Percentiles rank a stretch among this genome's conserved stretches.
These are phyloP conservation scores for Coniella vitis DNA, from an alignment of 2,329 filamentous ascomycete species.

Conservation along the genomic window DNA sequence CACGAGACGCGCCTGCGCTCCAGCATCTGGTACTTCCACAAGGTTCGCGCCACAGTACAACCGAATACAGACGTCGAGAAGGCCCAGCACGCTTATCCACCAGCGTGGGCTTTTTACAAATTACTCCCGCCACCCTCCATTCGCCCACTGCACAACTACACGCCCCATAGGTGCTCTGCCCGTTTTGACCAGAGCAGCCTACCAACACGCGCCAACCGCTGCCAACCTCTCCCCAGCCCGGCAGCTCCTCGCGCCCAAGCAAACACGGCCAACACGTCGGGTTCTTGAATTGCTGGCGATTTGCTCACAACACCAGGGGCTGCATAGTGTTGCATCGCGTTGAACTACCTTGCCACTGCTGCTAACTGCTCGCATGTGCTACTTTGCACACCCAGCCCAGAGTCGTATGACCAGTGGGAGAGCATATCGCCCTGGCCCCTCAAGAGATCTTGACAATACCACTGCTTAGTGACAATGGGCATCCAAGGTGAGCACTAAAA, in stretches of 20 bases:
- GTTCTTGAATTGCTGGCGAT: background rate
- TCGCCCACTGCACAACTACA: no score
- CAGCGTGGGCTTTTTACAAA: no score
- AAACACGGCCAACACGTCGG: background rate
- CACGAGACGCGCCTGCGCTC: background rate
- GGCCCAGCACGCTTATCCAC: background rate
- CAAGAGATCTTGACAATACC: background rate
- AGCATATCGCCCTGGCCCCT: background rate
- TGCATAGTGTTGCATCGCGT: background rate
- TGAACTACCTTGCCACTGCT: background rate
- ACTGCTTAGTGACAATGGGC: slow-evolving; percentile 15
- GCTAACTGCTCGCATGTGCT: background rate
- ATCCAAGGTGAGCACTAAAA: slow-evolving; percentile 22
- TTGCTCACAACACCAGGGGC: background rate
- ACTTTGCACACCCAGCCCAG: background rate
- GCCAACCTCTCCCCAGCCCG: no score
- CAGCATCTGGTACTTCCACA: background rate
- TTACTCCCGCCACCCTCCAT: background rate
- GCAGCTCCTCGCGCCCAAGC: background rate
- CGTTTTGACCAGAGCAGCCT: no score
- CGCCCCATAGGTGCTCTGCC: no score
- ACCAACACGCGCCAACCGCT: no score
- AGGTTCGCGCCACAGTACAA: no score
- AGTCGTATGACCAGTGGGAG: background rate
- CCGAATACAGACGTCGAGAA: no score